Conservation (phyloP, 495 filamentous ascomycete species). For the Penicillium riverlandense region DNA sequence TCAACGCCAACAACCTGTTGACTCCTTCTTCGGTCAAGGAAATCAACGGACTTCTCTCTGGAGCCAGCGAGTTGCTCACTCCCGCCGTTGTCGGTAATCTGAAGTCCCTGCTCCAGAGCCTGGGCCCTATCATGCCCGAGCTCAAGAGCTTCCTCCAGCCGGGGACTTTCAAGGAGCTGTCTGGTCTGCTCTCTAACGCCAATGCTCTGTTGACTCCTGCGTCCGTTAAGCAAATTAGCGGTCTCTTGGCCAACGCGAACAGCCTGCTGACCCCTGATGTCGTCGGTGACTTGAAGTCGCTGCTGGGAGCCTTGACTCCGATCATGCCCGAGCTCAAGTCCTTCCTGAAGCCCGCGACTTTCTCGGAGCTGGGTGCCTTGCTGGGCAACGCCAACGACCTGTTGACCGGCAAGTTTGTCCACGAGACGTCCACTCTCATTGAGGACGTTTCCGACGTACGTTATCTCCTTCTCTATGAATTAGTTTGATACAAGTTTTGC, state of each 20-base stretch:
- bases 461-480: neutral
- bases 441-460: constrained; percentile 45
- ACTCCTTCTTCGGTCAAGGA: constrained; percentile 26
- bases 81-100: too few relatives aligned
- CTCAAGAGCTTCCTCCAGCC: constrained; percentile 9
- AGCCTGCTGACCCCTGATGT: constrained; percentile 25
- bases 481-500: neutral
- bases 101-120: too few relatives aligned
- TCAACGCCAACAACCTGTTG: constrained; percentile 33
- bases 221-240: constrained; percentile 29
- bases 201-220: constrained; percentile 26
- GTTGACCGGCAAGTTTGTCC: constrained; percentile 34
- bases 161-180: constrained; percentile 19
- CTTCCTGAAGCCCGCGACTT: too few relatives aligned
- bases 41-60: constrained; percentile 20
- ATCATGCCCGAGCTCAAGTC: constrained; percentile 20
- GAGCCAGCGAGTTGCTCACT: neutral
- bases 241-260: constrained; percentile 35
- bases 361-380: constrained; percentile 20
- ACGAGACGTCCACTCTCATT: constrained; percentile 39
- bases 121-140: too few relatives aligned
- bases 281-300: too few relatives aligned
- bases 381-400: constrained; percentile 31
- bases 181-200: constrained; percentile 7
- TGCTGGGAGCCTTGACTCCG: neutral